Evolutionary conservation across 176 grass and related monocot genomes (phyloP).

Genomic region (Triticum turgidum): DNA sequence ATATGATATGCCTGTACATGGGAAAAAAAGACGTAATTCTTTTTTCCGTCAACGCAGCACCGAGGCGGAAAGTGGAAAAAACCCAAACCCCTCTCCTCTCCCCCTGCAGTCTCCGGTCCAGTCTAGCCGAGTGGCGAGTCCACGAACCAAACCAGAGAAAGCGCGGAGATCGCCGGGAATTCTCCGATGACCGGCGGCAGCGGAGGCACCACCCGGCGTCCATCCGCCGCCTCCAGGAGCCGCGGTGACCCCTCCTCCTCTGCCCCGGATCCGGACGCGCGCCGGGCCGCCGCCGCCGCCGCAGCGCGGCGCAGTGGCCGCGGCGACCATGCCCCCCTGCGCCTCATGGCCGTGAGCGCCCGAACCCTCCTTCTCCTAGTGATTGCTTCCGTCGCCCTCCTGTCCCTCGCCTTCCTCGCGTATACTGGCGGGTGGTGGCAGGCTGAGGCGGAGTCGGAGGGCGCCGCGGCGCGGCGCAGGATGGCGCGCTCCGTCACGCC

Average conservation of each 20-base stretch:
- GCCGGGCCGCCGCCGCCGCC: slow-evolving; percentile 24
- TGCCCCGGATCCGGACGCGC: slow-evolving; percentile 18
- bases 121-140: slow-evolving; percentile 8
- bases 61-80: neutral
- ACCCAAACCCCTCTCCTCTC: neutral
- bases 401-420: slow-evolving; percentile 28
- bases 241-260: slow-evolving; percentile 5
- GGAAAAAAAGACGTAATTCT: neutral
- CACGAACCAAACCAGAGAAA: neutral
- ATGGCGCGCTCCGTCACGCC: slow-evolving; percentile 74
- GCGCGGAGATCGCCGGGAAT: slow-evolving; percentile 28
- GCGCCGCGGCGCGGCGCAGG: slow-evolving; percentile 38
- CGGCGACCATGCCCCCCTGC: slow-evolving; percentile 56
- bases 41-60: fast-evolving
- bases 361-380: slow-evolving; percentile 41
- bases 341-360: slow-evolving; percentile 50
- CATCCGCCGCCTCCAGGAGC: slow-evolving; percentile 37
- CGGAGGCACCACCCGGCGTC: slow-evolving; percentile 26
- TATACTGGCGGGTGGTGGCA: slow-evolving; percentile 38
- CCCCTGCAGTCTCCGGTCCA: neutral
- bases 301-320: slow-evolving; percentile 34
- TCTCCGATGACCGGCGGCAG: slow-evolving; percentile 38
- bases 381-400: slow-evolving; percentile 27
- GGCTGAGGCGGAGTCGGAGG: slow-evolving; percentile 24
- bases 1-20: too few species aligned